These are phyloP conservation scores for Yamadazyma friedrichii DNA, from an alignment of 1,139 yeast genomes.

Conservation along the genomic window DNA sequence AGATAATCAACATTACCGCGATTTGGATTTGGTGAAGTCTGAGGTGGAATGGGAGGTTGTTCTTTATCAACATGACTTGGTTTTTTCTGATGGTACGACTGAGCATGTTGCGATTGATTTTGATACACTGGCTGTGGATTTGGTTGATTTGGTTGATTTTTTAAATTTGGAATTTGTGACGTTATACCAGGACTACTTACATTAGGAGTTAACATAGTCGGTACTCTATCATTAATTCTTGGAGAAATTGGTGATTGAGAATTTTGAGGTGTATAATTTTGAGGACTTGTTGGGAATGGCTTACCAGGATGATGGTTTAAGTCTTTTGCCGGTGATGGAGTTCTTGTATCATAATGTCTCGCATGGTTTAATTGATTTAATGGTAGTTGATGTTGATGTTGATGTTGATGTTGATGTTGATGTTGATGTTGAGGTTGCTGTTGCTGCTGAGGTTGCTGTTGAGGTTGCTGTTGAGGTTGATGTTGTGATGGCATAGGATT, in stretches of 20 bases:
- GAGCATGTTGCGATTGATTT: not conserved
- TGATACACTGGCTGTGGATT: not conserved
- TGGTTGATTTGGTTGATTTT: conserved; percentile 1
- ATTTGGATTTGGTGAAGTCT: not conserved
- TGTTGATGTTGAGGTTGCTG: conserved; percentile 9
- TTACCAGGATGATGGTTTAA: conserved; percentile 4
- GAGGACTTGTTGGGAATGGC: conserved; percentile 11
- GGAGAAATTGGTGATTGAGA: conserved; percentile 5
- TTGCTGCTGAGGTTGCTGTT: conserved; percentile 4
- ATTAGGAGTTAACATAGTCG: conserved; percentile 10
- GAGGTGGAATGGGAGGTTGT: conserved; percentile 5
- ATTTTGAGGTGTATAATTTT: conserved; percentile 6
- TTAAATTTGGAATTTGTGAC: not conserved
- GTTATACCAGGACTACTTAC: not conserved
- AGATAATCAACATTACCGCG: no score
- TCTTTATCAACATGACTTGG: not conserved
- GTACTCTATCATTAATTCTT: conserved; percentile 6
- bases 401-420: not conserved
- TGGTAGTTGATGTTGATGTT: conserved; percentile 5
- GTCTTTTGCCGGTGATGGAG: conserved; percentile 12
- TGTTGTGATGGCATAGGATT: not conserved
- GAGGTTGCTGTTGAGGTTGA: conserved; percentile 6
- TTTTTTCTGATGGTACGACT: not conserved
- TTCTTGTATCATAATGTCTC: conserved; percentile 8
- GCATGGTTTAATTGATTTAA: conserved; percentile 8